Evolutionary conservation across 495 filamentous ascomycete genomes (phyloP).

Genomic region (Tuber magnatum): DNA sequence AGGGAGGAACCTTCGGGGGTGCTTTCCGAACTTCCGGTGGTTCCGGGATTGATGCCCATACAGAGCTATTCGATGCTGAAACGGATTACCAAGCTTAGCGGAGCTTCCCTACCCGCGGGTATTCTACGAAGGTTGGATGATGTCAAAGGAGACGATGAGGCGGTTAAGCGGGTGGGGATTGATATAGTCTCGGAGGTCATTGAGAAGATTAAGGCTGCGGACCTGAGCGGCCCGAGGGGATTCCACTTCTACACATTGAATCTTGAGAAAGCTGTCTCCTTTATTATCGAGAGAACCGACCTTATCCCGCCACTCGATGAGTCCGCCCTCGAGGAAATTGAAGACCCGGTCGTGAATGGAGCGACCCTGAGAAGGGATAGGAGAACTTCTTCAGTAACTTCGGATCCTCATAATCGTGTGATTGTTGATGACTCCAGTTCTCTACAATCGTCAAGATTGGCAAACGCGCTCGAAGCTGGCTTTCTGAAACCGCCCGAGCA

Average conservation of each 20-base stretch:
- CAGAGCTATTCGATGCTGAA: constrained; percentile 95
- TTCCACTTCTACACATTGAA: constrained; percentile 99
- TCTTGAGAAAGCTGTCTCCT: constrained; percentile 89
- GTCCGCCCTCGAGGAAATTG: constrained; percentile 46
- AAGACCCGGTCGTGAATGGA: constrained; percentile 43
- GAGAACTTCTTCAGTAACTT: constrained; percentile 51
- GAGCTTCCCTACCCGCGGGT: constrained; percentile 66
- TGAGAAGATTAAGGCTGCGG: constrained; percentile 57
- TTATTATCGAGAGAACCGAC: constrained; percentile 78
- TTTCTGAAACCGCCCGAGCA: constrained; percentile 46
- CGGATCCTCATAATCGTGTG: constrained; percentile 71
- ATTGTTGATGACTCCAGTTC: constrained; percentile 62
- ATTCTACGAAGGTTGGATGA: constrained; percentile 66
- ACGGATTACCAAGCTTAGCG: constrained; percentile 88
- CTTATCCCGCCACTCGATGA: constrained; percentile 61
- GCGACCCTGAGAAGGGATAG: constrained; percentile 43
- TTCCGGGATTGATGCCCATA: constrained; percentile 94
- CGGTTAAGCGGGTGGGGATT: constrained; percentile 69
- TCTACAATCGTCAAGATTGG: constrained; percentile 51
- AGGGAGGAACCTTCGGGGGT: constrained; percentile 74
- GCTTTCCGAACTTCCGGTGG: constrained; percentile 82
- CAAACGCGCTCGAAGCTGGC: constrained; percentile 54
- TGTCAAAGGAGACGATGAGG: constrained; percentile 82
- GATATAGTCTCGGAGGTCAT: constrained; percentile 67
- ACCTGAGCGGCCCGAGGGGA: constrained; percentile 55